Evolutionary conservation across 1,139 yeast species (phyloP).

Genomic region (Kodamaea anthophila): DNA sequence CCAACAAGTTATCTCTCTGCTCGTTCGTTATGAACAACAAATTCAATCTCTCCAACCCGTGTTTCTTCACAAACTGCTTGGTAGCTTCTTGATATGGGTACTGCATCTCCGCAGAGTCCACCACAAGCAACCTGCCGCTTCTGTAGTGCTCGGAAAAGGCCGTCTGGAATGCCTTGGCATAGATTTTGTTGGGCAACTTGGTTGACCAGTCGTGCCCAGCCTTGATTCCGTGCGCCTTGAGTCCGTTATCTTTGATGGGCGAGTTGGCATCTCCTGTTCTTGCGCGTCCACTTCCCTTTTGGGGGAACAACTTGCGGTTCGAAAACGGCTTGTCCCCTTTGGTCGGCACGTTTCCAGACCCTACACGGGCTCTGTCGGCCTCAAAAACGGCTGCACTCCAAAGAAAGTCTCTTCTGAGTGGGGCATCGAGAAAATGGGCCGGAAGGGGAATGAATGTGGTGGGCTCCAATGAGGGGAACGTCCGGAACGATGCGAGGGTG

Average conservation of each 20-base stretch:
- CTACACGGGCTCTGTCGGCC: conserved; percentile 84
- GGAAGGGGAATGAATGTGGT: conserved; percentile 70
- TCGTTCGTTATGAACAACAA: conserved; percentile 62
- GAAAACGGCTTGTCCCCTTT: conserved; percentile 86
- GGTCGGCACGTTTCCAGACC: conserved; percentile 79
- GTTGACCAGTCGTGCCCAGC: conserved; percentile 92
- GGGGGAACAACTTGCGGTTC: conserved; percentile 75
- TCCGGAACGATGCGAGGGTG: conserved; percentile 73
- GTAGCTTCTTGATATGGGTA: conserved; percentile 47
- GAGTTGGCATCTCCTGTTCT: conserved; percentile 95
- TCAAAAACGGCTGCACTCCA: conserved; percentile 95
- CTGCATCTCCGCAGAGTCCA: conserved; percentile 38
- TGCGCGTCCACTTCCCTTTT: conserved; percentile 93
- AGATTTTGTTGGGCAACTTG: conserved; percentile 68
- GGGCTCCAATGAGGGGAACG: conserved; percentile 90
- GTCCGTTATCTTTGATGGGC: conserved; percentile 87
- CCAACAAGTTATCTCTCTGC: conserved; percentile 46
- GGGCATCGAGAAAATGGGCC: conserved; percentile 57
- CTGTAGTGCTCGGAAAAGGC: conserved; percentile 81
- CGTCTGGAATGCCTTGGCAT: conserved; percentile 66
- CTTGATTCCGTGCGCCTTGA: conserved; percentile 80
- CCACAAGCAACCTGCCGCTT: conserved; percentile 49
- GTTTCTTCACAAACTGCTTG: conserved; percentile 51
- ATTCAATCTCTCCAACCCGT: conserved; percentile 48
- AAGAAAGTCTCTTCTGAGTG: conserved; percentile 81